phyloP scores from a whole-genome alignment of 495 filamentous ascomycete species.

The Cairneyella variabilis region DNA sequence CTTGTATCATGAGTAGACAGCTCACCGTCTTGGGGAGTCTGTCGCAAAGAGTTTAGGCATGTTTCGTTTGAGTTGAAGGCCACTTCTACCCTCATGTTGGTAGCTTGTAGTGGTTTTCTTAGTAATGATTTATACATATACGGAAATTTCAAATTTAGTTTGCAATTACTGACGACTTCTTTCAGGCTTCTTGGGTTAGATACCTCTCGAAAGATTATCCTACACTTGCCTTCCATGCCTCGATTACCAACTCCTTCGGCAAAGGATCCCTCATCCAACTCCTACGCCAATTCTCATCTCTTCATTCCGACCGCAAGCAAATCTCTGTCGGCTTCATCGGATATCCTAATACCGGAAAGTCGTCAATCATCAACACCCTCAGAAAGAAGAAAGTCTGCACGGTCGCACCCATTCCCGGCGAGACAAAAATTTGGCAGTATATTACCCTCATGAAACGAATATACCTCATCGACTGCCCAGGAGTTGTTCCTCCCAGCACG shows the following conservation, averaged over 20 bases:
- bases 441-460: constrained; percentile 96
- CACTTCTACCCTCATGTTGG: constrained; percentile 40
- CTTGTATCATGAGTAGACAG: constrained; percentile 59
- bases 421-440: constrained; percentile 98
- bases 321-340: constrained; percentile 86
- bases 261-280: constrained; percentile 76
- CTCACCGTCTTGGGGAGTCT: constrained; percentile 82
- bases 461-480: constrained; percentile 95
- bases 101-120: constrained; percentile 77
- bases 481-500: constrained; percentile 84
- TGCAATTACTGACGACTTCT: constrained; percentile 25
- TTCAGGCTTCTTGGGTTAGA: constrained; percentile 81
- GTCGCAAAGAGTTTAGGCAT: constrained; percentile 60
- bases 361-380: constrained; percentile 88
- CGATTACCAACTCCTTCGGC: constrained; percentile 87
- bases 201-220: constrained; percentile 80
- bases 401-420: constrained; percentile 92
- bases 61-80: constrained; percentile 84
- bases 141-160: constrained; percentile 6
- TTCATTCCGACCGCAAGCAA: constrained; percentile 90
- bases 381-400: constrained; percentile 89
- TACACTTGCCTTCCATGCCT: constrained; percentile 89
- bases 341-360: constrained; percentile 87
- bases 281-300: constrained; percentile 85
- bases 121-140: constrained; percentile 98